A percentile compares a stretch with the other conserved stretches of the same genome.
These are phyloP conservation scores for Cadophora luteo-olivacea DNA, from an alignment of 2,329 filamentous ascomycete genomes.

Conservation along the genomic window DNA sequence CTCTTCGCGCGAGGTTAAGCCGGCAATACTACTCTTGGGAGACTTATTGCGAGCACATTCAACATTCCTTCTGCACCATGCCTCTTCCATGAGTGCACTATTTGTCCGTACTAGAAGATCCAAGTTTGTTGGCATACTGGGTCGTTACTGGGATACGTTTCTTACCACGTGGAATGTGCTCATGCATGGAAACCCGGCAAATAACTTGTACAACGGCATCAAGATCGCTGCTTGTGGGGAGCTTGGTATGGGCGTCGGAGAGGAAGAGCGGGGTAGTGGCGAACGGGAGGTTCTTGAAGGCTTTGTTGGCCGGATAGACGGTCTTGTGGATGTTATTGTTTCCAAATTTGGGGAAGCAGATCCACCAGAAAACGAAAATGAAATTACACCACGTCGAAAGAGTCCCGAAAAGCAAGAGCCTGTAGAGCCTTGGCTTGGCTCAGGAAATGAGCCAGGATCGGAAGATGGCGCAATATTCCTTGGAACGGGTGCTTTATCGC, in stretches of 20 bases:
- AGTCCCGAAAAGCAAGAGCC: conserved; percentile 34
- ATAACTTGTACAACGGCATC: conserved; percentile 80
- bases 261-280: conserved; percentile 92
- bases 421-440: conserved; percentile 72
- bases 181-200: conserved; percentile 85
- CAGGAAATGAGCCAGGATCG: conserved; percentile 68
- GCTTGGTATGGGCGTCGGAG: conserved; percentile 90
- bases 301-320: conserved; percentile 79
- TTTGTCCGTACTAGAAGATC: conserved; percentile 68
- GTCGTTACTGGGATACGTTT: conserved; percentile 80
- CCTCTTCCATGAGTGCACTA: conserved; percentile 72
- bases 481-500: conserved; percentile 76
- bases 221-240: conserved; percentile 91
- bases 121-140: conserved; percentile 75
- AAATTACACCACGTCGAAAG: not conserved
- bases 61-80: conserved; percentile 88
- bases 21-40: conserved; percentile 75
- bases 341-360: conserved; percentile 73
- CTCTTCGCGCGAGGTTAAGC: conserved; percentile 89
- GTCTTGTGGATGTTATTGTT: conserved; percentile 86
- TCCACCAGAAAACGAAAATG: conserved; percentile 32
- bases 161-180: conserved; percentile 84
- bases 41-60: conserved; percentile 85
- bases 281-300: conserved; percentile 93
- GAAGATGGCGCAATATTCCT: conserved; percentile 89